A percentile compares a stretch with the other conserved stretches of the same genome.
Evolutionary conservation across 2,329 filamentous ascomycete genomes (phyloP).

Genomic region (Cladophialophora yegresii): DNA sequence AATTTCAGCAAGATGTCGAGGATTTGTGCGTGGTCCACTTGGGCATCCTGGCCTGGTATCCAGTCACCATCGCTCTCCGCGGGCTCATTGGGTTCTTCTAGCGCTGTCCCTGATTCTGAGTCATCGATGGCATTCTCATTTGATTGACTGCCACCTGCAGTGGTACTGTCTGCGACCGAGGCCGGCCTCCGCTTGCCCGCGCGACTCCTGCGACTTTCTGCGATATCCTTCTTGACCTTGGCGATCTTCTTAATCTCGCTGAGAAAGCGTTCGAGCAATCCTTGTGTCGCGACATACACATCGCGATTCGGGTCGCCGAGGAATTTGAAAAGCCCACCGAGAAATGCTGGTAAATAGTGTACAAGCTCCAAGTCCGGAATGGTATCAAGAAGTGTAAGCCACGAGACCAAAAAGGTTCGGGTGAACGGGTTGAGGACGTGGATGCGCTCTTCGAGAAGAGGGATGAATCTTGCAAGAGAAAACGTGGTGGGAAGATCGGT

Average conservation of each 20-base stretch:
- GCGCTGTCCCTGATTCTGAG: conserved; percentile 51
- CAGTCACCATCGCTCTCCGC: conserved; percentile 81
- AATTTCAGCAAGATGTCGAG: conserved; percentile 89
- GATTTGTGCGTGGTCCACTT: conserved; percentile 89
- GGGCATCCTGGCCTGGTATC: conserved; percentile 95
- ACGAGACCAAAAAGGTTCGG: conserved; percentile 89
- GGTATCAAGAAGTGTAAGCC: conserved; percentile 92
- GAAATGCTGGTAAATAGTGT: conserved; percentile 85
- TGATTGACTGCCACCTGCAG: conserved; percentile 24
- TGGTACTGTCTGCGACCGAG: conserved; percentile 40
- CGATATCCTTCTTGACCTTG: conserved; percentile 85
- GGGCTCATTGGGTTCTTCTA: conserved; percentile 60
- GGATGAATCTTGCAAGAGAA: conserved; percentile 86
- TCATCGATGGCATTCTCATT: conserved; percentile 40
- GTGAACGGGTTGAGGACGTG: conserved; percentile 94
- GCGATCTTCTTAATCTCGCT: conserved; percentile 94
- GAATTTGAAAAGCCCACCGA: conserved; percentile 86
- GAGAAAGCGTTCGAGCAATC: conserved; percentile 84
- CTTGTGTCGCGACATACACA: conserved; percentile 91
- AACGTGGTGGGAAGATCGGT: conserved; percentile 78
- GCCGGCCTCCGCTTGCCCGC: conserved; percentile 22
- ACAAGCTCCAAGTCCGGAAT: conserved; percentile 96
- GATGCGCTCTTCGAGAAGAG: conserved; percentile 89
- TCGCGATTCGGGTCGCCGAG: conserved; percentile 88
- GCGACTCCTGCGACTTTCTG: conserved; percentile 78